Conservation (phyloP, 768 basidiomycete genomes). For the Tylopilus sp. region DNA sequence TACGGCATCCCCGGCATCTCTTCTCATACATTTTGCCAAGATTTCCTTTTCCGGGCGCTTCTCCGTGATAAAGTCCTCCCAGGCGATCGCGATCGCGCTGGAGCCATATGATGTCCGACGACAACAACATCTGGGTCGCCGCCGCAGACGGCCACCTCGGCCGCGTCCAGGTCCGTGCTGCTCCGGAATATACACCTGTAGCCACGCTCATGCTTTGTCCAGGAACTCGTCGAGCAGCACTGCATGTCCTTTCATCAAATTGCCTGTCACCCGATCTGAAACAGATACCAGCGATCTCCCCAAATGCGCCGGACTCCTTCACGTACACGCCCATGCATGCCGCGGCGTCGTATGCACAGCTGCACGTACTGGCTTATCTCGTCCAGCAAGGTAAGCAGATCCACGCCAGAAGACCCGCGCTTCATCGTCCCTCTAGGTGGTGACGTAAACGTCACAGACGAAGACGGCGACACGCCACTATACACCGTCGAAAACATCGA, state of each 20-base stretch:
- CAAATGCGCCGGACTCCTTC: constrained; percentile 65
- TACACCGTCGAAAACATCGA: constrained; percentile 84
- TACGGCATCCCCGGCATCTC: constrained; percentile 14
- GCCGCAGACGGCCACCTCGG: constrained; percentile 84
- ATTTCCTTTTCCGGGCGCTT: constrained; percentile 28
- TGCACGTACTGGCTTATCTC: constrained; percentile 73
- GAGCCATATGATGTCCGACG: constrained; percentile 29
- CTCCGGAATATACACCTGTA: neutral
- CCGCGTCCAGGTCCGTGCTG: constrained; percentile 60
- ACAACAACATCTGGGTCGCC: constrained; percentile 87
- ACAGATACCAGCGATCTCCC: constrained; percentile 50
- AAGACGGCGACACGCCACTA: constrained; percentile 88
- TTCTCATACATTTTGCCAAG: constrained; percentile 3
- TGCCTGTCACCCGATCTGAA: constrained; percentile 26
- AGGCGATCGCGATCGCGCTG: constrained; percentile 19
- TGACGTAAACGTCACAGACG: constrained; percentile 81
- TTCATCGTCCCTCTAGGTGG: constrained; percentile 51
- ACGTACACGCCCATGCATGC: constrained; percentile 94
- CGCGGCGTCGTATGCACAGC: constrained; percentile 87
- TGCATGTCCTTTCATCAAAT: constrained; percentile 39
- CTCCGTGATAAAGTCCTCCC: constrained; percentile 11
- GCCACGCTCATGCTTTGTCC: constrained; percentile 1
- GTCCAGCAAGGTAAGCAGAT: constrained; percentile 55
- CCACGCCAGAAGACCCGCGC: neutral
- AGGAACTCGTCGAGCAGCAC: constrained; percentile 61